Evolutionary conservation across 495 filamentous ascomycete genomes (phyloP), one percentile per base, ranked within the genome.

Genomic region (Xylaria curta): DNA sequence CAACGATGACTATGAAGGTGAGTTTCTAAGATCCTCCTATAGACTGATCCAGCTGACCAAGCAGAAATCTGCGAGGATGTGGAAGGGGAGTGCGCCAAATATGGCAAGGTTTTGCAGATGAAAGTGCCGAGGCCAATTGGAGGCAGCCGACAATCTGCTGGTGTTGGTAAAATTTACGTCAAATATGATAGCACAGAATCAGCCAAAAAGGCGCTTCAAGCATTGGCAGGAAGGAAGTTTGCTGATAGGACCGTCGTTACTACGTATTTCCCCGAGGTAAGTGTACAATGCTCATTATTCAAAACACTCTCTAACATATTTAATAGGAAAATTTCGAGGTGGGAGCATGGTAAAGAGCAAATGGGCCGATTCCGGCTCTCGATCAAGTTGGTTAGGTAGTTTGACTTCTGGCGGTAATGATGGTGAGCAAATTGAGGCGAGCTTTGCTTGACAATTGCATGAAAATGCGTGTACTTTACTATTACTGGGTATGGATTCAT

Each of bases 91-190:
- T 98, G 95, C 82, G 83, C 88, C 62, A 98, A 98, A 79, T 98
- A 91, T 79, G 96, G 96, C 67, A 86, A 86, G 71, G 86, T 99
- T 65, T 72, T 96, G 44, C 91, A 93, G 44, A 82, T 99, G 81
- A 98, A 98, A 82, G 91, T 99, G 72, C 96, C 96, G 3, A 87
- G 96, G 71, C 96, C 97, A 19, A 89, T 86, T 49, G 91, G 93
- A 74, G 93, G 92, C 53, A 93, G 92, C 75, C 87, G 91, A 76
- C 92, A 93, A 76, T 91, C 91, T 5, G 87, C 92, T 36, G 95
- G 95, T n/a, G 93, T 97, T 13, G 95, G 95, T 76, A 98, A 98
- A 88, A 98, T 99, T 72, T 99, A 89, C 77, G 89, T 99, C 85
- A 98, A 97, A 82, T 99, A 91, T 76, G 94, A 95, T 60, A 88